A percentile compares a stretch with the other conserved stretches of the same genome.
Evolutionary conservation across 202 grass and related monocot genomes (phyloP).

Genomic region (Hordeum pubiflorum): DNA sequence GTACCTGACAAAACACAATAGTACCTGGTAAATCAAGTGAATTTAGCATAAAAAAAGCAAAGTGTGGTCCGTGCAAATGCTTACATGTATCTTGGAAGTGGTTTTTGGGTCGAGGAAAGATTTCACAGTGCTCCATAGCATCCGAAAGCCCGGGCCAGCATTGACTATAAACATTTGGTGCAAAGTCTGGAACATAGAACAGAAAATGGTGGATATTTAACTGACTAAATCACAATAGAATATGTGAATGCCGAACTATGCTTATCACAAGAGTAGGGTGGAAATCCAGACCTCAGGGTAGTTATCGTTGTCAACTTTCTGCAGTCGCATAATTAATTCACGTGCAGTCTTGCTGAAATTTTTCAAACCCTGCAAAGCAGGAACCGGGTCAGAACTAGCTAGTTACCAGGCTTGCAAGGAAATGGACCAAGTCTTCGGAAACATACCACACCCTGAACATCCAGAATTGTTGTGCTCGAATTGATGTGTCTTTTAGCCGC

Average conservation of each 20-base stretch:
- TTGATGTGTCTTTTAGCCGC: constrained; percentile 87
- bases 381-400: background rate
- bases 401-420: background rate
- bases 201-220: background rate
- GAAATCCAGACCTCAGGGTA: constrained; percentile 71
- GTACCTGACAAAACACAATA: constrained; percentile 55
- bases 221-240: background rate
- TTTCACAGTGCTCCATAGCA: constrained; percentile 91
- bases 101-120: constrained; percentile 93
- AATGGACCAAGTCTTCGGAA: background rate
- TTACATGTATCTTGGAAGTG: constrained; percentile 98
- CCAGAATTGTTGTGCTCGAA: constrained; percentile 82
- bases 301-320: constrained; percentile 94
- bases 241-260: background rate
- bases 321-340: constrained; percentile 74
- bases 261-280: background rate
- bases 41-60: background rate
- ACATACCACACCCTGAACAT: constrained; percentile 94
- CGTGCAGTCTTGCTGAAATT: constrained; percentile 97
- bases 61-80: constrained; percentile 1
- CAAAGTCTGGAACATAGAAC: constrained; percentile 61
- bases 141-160: constrained; percentile 83
- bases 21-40: background rate
- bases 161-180: constrained; percentile 98
- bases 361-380: constrained; percentile 69